phyloP scores from a whole-genome alignment of 2,329 filamentous ascomycete species.

The Cercospora zeina region DNA sequence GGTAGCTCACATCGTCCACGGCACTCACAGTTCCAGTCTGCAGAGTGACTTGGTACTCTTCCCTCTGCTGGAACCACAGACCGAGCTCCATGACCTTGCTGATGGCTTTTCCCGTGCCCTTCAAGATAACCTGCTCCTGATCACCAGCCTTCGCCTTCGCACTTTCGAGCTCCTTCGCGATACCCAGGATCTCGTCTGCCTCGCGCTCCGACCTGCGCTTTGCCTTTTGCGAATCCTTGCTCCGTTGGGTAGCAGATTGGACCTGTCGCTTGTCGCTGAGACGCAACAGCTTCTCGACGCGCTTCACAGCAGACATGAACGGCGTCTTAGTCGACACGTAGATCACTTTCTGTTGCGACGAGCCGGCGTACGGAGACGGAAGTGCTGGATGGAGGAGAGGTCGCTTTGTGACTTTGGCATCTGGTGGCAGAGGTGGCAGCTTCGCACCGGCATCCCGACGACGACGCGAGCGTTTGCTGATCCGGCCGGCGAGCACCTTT shows the following conservation, averaged over 20 bases:
- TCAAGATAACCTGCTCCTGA: slow-evolving; percentile 55
- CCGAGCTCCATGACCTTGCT: slow-evolving; percentile 63
- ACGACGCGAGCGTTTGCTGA: slow-evolving; percentile 9
- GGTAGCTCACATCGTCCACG: slow-evolving; percentile 63
- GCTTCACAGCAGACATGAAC: slow-evolving; percentile 67
- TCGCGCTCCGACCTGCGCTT: slow-evolving; percentile 21
- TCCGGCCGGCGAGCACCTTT: slow-evolving; percentile 4
- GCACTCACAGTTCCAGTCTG: slow-evolving; percentile 64
- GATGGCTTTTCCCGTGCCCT: slow-evolving; percentile 68
- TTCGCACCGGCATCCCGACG: slow-evolving; percentile 1
- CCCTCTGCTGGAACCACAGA: slow-evolving; percentile 63
- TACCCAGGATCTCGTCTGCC: slow-evolving; percentile 38
- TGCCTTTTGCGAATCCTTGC: slow-evolving; percentile 30
- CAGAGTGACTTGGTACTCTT: slow-evolving; percentile 56
- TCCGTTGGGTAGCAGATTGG: slow-evolving; percentile 44
- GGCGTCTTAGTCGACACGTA: slow-evolving; percentile 66
- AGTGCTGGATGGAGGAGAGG: slow-evolving; percentile 60
- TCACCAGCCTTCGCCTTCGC: slow-evolving; percentile 37
- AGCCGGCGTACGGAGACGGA: slow-evolving; percentile 55
- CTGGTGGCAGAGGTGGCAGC: slow-evolving; percentile 17
- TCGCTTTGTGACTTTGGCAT: slow-evolving; percentile 52
- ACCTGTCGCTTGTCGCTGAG: slow-evolving; percentile 55
- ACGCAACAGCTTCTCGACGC: slow-evolving; percentile 63
- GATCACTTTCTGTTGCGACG: slow-evolving; percentile 57
- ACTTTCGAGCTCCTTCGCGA: slow-evolving; percentile 42